phyloP scores from a whole-genome alignment of 495 filamentous ascomycete species.

The Aspergillus sparsus region DNA sequence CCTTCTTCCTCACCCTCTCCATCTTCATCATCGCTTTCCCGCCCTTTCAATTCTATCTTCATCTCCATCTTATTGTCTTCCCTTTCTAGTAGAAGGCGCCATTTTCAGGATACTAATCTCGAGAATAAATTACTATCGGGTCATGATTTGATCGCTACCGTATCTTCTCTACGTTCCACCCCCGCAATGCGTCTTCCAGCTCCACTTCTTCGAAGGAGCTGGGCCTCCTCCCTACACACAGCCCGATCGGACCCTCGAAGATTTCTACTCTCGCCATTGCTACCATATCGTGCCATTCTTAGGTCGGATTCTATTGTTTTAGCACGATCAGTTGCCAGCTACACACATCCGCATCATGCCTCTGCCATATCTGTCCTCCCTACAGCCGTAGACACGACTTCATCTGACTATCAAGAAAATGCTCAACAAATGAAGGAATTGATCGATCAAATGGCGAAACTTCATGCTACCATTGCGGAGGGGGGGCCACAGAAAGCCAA shows the following conservation, averaged over 20 bases:
- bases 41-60: not conserved
- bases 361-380: constrained; percentile 75
- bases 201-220: constrained; percentile 18
- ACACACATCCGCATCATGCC: constrained; percentile 68
- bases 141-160: not conserved
- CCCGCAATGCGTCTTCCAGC: constrained; percentile 16
- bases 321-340: constrained; percentile 33
- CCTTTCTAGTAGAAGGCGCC: not conserved
- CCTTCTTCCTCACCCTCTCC: not conserved
- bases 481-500: constrained; percentile 83
- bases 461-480: constrained; percentile 69
- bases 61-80: not conserved
- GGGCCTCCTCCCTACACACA: constrained; percentile 10
- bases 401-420: constrained; percentile 81
- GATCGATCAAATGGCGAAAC: constrained; percentile 59
- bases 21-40: not conserved
- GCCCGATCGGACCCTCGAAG: constrained; percentile 6
- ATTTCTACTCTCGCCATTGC: not conserved
- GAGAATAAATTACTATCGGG: not conserved
- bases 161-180: not conserved
- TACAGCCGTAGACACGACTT: constrained; percentile 72
- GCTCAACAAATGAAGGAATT: constrained; percentile 73
- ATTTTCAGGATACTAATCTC: too few species aligned
- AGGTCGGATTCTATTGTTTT: not conserved
- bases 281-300: not conserved